Percentiles rank a stretch among this genome's conserved stretches.
These are phyloP conservation scores for Pestalotiopsis sp. DNA, from an alignment of 2,329 filamentous ascomycete genomes.

Conservation along the genomic window DNA sequence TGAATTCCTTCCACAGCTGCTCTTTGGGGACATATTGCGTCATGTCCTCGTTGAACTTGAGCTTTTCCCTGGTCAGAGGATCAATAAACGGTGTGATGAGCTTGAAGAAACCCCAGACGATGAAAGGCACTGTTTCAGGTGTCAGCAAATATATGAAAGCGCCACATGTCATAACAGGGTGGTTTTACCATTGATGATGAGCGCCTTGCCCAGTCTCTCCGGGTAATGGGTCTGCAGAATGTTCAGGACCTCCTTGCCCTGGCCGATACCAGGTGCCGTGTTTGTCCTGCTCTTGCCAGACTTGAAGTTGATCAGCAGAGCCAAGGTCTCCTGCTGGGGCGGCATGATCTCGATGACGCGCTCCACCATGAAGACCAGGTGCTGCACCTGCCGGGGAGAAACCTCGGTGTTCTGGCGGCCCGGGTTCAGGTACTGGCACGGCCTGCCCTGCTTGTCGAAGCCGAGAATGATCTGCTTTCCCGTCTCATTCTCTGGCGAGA, in stretches of 20 bases:
- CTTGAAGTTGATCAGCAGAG: slow-evolving; percentile 91
- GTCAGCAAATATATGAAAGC: not conserved
- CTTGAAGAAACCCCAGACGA: slow-evolving; percentile 94
- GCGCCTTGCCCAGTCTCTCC: slow-evolving; percentile 82
- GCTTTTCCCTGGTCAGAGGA: slow-evolving; percentile 87
- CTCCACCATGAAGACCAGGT: slow-evolving; percentile 96
- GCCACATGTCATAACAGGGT: not conserved
- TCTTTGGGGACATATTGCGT: slow-evolving; percentile 76
- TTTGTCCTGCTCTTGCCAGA: slow-evolving; percentile 75
- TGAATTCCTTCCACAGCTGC: slow-evolving; percentile 79
- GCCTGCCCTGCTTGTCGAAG: slow-evolving; percentile 82
- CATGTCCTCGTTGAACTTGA: slow-evolving; percentile 97
- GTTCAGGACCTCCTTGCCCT: slow-evolving; percentile 81
- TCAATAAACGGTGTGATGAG: slow-evolving; percentile 96
- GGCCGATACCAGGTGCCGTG: slow-evolving; percentile 70
- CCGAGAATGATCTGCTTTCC: slow-evolving; percentile 92
- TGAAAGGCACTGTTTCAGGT: slow-evolving; percentile 72
- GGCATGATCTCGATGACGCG: slow-evolving; percentile 85
- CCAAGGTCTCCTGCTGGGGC: slow-evolving; percentile 82
- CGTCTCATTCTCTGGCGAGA: slow-evolving; percentile 92
- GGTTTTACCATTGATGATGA: slow-evolving; percentile 81
- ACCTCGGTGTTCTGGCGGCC: slow-evolving; percentile 90
- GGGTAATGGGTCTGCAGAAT: slow-evolving; percentile 97
- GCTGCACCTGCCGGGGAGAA: slow-evolving; percentile 85
- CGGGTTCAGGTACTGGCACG: slow-evolving; percentile 89